phyloP scores from a whole-genome alignment of 768 basidiomycete genomes.

The Butyriboletus loyo region DNA sequence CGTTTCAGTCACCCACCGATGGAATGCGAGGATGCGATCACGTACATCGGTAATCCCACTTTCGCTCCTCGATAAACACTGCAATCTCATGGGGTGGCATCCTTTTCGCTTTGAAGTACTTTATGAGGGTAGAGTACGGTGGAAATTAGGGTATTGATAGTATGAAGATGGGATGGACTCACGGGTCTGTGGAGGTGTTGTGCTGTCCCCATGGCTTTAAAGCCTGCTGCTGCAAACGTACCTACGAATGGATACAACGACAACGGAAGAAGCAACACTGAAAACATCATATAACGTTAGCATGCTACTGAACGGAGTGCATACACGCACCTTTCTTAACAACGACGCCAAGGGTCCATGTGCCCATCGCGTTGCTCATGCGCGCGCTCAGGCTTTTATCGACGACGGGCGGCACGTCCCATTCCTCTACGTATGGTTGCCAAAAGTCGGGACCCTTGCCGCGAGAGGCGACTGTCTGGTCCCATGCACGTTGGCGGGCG shows the following conservation, averaged over 20 bases:
- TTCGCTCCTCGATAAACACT: conserved; percentile 83
- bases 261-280: conserved; percentile 61
- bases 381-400: conserved; percentile 27
- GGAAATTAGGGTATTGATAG: neutral
- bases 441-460: conserved; percentile 84
- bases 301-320: neutral
- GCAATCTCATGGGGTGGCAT: conserved; percentile 71
- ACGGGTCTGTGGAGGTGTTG: conserved; percentile 68
- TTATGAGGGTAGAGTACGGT: neutral
- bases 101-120: conserved; percentile 85
- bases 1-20: neutral
- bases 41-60: conserved; percentile 82
- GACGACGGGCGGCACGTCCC: conserved; percentile 56
- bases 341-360: conserved; percentile 13
- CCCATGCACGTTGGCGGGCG: conserved; percentile 74
- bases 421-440: conserved; percentile 80
- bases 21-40: neutral
- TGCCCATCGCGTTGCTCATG: conserved; percentile 7
- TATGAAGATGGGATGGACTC: conserved; percentile 16
- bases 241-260: conserved; percentile 71
- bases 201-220: conserved; percentile 68
- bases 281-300: neutral
- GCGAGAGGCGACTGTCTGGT: conserved; percentile 78
- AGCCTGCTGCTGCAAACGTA: conserved; percentile 53
- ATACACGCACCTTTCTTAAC: conserved; percentile 24